Evolutionary conservation across 2,329 filamentous ascomycete genomes (phyloP), one percentile per base, ranked within the genome.

Genomic region (Chrysoporthe deuterocubensis): DNA sequence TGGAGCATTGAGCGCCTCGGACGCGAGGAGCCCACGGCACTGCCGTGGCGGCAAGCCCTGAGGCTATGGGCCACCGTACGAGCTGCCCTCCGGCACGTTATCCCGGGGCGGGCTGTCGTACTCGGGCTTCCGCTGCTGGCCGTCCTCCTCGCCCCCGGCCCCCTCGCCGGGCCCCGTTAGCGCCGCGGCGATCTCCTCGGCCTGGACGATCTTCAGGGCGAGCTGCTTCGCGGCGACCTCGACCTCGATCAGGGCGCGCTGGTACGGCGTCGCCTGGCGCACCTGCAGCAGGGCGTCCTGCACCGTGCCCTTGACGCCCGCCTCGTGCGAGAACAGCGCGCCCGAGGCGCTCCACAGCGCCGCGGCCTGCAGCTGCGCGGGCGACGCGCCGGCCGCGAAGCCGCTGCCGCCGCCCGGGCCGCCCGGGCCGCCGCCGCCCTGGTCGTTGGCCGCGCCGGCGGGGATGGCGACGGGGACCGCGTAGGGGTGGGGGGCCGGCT

Each of bases 191-290:
- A 78, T 80, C 59, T 85, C 84, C 68, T 86, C 82, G 71, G 84
- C 86, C 70, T 85, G 81, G 26, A 81, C 78, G 57, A 87, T 81
- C 40, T 83, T 81, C 72, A 85, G 78, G 7, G 84, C 85, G 43
- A 89, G 79, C 75, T 87, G 84, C 74, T 83, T 82, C 14, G 86
- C 85, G 2, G 84, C 81, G 56, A 82, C 78, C 71, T 88, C 84
- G 64, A 89, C 82, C 71, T 84, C 80, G 62, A 85, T 80, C 68
- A 87, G 77, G 62, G 81, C 78, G 4, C 85, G 80, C 1, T 81
- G 79, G 62, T 79, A 78, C 71, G 77, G 79, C 70, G 83, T 80
- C 42, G 82, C 79, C 18, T 73, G 71, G 40, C 81, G 79, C 32
- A 82, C 81, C 63, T 85, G 81, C 14, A 76, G 76, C 76, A 87